Evolutionary conservation across 2,329 filamentous ascomycete species (phyloP).

Genomic region (Epichloe gansuensis): DNA sequence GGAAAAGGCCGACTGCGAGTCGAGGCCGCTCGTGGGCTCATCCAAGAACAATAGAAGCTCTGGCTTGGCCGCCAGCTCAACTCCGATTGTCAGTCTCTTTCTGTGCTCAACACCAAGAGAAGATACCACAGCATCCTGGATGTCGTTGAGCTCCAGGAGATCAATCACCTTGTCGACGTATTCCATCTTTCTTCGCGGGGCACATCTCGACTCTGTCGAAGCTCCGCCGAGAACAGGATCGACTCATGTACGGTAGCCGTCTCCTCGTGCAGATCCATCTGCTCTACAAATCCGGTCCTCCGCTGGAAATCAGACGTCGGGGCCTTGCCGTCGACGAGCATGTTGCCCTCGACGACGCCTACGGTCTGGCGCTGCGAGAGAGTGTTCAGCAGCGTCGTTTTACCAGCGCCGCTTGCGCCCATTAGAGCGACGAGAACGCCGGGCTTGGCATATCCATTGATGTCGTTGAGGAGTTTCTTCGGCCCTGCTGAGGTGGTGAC

Average conservation of each 20-base stretch:
- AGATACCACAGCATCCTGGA: constrained; percentile 47
- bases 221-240: constrained; percentile 50
- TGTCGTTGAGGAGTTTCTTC: constrained; percentile 14
- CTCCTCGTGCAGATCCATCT: constrained; percentile 52
- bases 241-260: constrained; percentile 54
- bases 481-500: constrained; percentile 35
- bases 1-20: constrained; percentile 43
- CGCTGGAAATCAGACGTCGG: constrained; percentile 64
- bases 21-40: constrained; percentile 44
- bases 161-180: constrained; percentile 55
- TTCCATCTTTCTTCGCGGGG: constrained; percentile 48
- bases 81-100: constrained; percentile 41
- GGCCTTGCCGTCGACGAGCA: constrained; percentile 60
- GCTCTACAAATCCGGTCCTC: constrained; percentile 56
- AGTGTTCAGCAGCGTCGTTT: constrained; percentile 6
- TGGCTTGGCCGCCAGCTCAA: constrained; percentile 42
- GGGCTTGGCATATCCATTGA: constrained; percentile 6
- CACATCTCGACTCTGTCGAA: constrained; percentile 45
- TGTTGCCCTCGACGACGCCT: constrained; percentile 49
- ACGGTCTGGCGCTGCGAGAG: constrained; percentile 5
- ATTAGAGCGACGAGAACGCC: constrained; percentile 6
- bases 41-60: constrained; percentile 50
- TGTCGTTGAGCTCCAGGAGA: constrained; percentile 50
- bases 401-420: constrained; percentile 7
- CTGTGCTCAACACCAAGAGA: constrained; percentile 47